Conservation (phyloP, 495 filamentous ascomycete species). For the Penicillium soppii region DNA sequence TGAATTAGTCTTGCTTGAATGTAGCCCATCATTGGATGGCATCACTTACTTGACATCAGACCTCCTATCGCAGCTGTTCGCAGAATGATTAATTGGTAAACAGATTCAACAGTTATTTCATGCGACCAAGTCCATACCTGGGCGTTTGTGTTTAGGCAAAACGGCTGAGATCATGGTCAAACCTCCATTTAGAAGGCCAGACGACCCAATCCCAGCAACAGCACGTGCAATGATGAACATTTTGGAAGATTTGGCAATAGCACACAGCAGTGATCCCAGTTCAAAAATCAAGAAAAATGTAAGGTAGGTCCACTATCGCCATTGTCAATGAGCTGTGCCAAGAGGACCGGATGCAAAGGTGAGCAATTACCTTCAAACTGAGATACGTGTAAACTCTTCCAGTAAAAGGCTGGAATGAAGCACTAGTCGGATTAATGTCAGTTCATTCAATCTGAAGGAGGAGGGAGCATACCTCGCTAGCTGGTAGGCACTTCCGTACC, state of each 20-base stretch:
- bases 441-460: too few relatives aligned
- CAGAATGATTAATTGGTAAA: too few relatives aligned
- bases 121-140: background rate
- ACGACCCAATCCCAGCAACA: background rate
- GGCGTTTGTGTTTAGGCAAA: background rate
- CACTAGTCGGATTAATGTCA: constrained; percentile 7
- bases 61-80: background rate
- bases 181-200: background rate
- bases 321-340: background rate
- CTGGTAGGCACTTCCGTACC: constrained; percentile 35
- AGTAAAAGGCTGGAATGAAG: constrained; percentile 30
- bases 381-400: constrained; percentile 35
- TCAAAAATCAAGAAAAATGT: constrained; percentile 6
- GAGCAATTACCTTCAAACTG: constrained; percentile 22
- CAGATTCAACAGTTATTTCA: too few relatives aligned
- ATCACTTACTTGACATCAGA: background rate
- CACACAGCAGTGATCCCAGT: background rate
- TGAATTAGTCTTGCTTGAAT: background rate
- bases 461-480: constrained; percentile 19
- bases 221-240: background rate
- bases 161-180: background rate
- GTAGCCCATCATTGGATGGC: too few relatives aligned
- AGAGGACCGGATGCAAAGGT: background rate
- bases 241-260: background rate
- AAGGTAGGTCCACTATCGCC: constrained; percentile 20